These are phyloP conservation scores for Metschnikowia gelsemii DNA, from an alignment of 805 yeast species.

Conservation along the genomic window DNA sequence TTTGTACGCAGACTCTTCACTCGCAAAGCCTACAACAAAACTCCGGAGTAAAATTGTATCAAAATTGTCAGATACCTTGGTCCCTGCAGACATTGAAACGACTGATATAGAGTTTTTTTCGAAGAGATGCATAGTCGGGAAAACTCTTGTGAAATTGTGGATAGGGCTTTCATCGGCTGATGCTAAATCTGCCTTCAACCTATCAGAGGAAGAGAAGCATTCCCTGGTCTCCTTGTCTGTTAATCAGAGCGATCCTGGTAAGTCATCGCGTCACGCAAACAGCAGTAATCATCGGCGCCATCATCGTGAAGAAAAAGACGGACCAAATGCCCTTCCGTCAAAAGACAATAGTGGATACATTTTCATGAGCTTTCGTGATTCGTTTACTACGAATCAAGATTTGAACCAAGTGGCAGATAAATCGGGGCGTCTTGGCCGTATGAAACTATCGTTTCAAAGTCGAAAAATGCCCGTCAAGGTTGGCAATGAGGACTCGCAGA, in stretches of 20 bases:
- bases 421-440: constrained; percentile 35
- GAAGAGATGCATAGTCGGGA: constrained; percentile 33
- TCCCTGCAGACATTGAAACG: constrained; percentile 43
- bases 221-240: constrained; percentile 2
- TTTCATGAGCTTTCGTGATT: constrained; percentile 38
- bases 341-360: constrained; percentile 19
- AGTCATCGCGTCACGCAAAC: background rate
- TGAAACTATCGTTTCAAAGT: constrained; percentile 36
- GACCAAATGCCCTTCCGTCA: background rate
- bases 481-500: background rate
- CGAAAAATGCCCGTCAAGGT: constrained; percentile 15
- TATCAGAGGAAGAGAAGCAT: background rate
- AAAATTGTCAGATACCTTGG: constrained; percentile 34
- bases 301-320: constrained; percentile 5
- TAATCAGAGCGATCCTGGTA: background rate
- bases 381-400: constrained; percentile 21
- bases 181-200: background rate
- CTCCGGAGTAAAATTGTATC: constrained; percentile 33
- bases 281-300: constrained; percentile 10
- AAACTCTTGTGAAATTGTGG: constrained; percentile 35
- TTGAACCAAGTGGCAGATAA: constrained; percentile 22
- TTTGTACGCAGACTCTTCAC: constrained; percentile 11
- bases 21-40: constrained; percentile 25
- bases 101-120: constrained; percentile 38
- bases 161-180: constrained; percentile 22